Evolutionary conservation across 2,329 filamentous ascomycete genomes (phyloP), one percentile per base, ranked within the genome.

Genomic region (Neofusicoccum laricinum): DNA sequence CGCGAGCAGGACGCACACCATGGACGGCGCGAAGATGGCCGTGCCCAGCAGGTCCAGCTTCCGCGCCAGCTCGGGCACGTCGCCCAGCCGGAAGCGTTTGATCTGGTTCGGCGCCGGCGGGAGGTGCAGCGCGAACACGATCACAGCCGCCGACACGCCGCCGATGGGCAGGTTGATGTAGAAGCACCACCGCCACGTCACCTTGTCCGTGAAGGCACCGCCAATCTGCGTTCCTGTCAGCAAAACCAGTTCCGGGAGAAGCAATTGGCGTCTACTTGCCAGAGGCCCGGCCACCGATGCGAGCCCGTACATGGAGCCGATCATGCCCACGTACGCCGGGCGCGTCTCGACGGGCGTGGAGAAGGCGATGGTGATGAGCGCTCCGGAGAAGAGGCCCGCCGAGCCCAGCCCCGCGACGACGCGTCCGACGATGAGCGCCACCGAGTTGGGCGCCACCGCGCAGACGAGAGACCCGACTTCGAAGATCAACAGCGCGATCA

Each of bases 381-480:
- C 21, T 25, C 66, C 0, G 84, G 71, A 72, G 68, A 81, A 82
- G 66, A 85, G 79, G 36, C 82, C 83, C 30, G 81, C 82, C 11
- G 76, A 76, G 6, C 82, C 83, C 0, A 84, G 68, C 63, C 83
- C 83, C 36, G 82, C 76, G 51, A 85, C 72, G 0, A 81, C 81
- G 62, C 83, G 77, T 10, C 83, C 83, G 46, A 84, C 72, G 68
- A 85, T 84, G 38, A 85, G 71, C 12, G 81, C 77, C 2, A 69
- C 77, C 7, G 79, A 82, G 7, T 77, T 82, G 0, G 70, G 74
- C 0, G 85, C 81, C 0, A 55, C 79, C 67, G 63, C 85, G 66
- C 85, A 87, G 15, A 88, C 71, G 3, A 84, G 67, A 0, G 82
- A 85, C 2, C 86, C 86, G 0, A 86, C 21, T 61, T 81, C 78